Evolutionary conservation across 192 early-diverging fungal genomes (phyloP).

Genomic region (Linderina pennispora): DNA sequence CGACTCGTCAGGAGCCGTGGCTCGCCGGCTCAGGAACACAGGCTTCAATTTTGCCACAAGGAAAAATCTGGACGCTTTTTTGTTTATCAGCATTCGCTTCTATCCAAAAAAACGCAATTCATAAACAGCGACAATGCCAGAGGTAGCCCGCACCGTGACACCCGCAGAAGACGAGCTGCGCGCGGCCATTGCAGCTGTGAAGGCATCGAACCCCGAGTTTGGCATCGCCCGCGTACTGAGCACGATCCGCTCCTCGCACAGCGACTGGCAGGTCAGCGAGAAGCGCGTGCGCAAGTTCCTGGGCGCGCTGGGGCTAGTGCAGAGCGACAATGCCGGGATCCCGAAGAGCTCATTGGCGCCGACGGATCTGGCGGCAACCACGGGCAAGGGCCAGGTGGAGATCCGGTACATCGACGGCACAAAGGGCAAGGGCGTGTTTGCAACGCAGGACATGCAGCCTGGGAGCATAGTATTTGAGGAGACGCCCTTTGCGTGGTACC

Average conservation of each 20-base stretch:
- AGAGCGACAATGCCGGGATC: slow-evolving; percentile 35
- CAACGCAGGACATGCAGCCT: slow-evolving; percentile 46
- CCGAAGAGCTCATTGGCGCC: slow-evolving; percentile 27
- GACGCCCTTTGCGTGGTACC: slow-evolving; percentile 53
- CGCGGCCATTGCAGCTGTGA: slow-evolving; percentile 39
- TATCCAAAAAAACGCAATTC: neutral
- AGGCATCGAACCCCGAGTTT: slow-evolving; percentile 43
- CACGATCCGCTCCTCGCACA: slow-evolving; percentile 33
- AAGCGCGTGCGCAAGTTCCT: slow-evolving; percentile 60
- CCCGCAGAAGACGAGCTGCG: slow-evolving; percentile 32
- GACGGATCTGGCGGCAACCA: slow-evolving; percentile 27
- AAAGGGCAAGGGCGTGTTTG: slow-evolving; percentile 51
- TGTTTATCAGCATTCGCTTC: too few relatives aligned
- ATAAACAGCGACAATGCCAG: too few relatives aligned
- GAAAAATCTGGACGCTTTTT: too few relatives aligned
- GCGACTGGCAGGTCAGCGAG: slow-evolving; percentile 54
- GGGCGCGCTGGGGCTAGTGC: slow-evolving; percentile 33
- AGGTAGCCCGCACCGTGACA: slow-evolving; percentile 4
- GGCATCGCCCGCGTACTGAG: slow-evolving; percentile 49
- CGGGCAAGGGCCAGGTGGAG: slow-evolving; percentile 27
- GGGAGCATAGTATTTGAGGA: slow-evolving; percentile 50
- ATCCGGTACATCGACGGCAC: slow-evolving; percentile 30
- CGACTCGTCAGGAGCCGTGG: too few relatives aligned
- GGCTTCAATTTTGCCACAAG: too few relatives aligned
- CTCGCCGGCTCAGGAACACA: too few relatives aligned